Base-by-base conservation (phyloP, 768 basidiomycete genomes). In the Russula emetica region DNA sequence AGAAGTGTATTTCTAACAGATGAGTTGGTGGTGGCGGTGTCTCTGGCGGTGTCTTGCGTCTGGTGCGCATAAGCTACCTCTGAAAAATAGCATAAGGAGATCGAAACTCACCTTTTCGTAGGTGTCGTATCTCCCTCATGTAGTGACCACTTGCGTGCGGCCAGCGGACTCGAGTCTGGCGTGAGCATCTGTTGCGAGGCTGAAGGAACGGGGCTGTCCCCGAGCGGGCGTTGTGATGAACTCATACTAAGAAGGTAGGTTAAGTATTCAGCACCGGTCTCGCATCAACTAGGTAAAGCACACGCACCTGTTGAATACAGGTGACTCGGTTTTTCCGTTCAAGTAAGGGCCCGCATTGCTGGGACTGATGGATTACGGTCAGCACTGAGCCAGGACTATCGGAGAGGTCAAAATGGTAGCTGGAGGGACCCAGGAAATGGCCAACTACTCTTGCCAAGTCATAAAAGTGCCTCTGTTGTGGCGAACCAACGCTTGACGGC, bases 101-200 rank as follows among this genome's bases (percentile, higher is more conserved):
- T 55, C 50, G 16, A 36, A 61, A 22, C 58, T 38, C 28, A 65
- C 66, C 51, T 50, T 67, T 60, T 58, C 14, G 49, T 60, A 36
- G 58, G 62, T 16, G 66, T 66, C 53, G 58, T 56, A 47, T 60
- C 62, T 54, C 57, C 57, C 49, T 64, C 62, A 34, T 63, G 62
- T 40, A 59, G 28, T 14, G 58, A 58, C 62, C 62, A 64, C 38
- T 44, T 64, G 30, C 58, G 66, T 59, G 66, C 66, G 7, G 50
- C 53, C 13, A 60, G 5, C 28, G 66, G 66, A 34, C 66, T 66
- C 54, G 66, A 66, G 58, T 66, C 66, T 24, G 66, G 66, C 3
- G 66, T 66, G 34, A 66, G 57, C 63, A 66, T 66, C 62, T 59
- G 62, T 47, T 42, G 62, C 20, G 32, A 58, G 5, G 34, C 49